Evolutionary conservation across 352 stramenopile genomes (phyloP).

Genomic region (Phytophthora idaei): DNA sequence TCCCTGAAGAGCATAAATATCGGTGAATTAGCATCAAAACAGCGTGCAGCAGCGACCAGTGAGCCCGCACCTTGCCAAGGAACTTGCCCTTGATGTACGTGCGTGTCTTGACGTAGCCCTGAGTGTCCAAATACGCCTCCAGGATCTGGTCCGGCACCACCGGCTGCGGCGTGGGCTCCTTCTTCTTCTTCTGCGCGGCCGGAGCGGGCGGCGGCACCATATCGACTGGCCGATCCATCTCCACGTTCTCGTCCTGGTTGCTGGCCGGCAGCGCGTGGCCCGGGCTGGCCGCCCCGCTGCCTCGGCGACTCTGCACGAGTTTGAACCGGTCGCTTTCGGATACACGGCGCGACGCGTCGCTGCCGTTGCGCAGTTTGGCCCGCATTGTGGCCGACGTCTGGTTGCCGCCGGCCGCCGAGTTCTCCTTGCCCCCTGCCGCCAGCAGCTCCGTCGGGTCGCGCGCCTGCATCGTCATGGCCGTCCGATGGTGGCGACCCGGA

Average conservation of each 20-base stretch:
- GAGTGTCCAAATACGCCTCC: conserved; percentile 60
- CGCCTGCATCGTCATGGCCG: conserved; percentile 42
- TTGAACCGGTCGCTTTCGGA: conserved; percentile 46
- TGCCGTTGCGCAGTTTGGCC: conserved; percentile 24
- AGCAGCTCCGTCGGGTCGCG: conserved; percentile 31
- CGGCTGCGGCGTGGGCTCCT: conserved; percentile 43
- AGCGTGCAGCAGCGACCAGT: background rate
- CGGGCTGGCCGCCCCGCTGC: conserved; percentile 18
- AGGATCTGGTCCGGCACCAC: conserved; percentile 68
- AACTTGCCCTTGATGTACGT: conserved; percentile 93
- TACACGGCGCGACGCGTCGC: conserved; percentile 26
- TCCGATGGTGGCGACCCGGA: background rate
- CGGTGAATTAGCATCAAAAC: conserved; percentile 11
- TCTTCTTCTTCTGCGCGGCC: conserved; percentile 31
- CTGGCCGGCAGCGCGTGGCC: background rate
- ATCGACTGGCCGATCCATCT: conserved; percentile 14
- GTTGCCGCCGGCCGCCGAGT: conserved; percentile 14
- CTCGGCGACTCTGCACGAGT: conserved; percentile 42
- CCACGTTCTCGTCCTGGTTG: conserved; percentile 24
- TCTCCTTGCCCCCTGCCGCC: conserved; percentile 33
- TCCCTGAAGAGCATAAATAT: conserved; percentile 56
- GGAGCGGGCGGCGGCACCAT: conserved; percentile 2
- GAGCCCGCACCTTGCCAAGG: conserved; percentile 87
- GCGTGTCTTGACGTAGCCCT: conserved; percentile 61
- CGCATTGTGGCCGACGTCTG: conserved; percentile 2